Evolutionary conservation across 2,329 filamentous ascomycete species (phyloP).

Genomic region (Neopestalotiopsis rosae): DNA sequence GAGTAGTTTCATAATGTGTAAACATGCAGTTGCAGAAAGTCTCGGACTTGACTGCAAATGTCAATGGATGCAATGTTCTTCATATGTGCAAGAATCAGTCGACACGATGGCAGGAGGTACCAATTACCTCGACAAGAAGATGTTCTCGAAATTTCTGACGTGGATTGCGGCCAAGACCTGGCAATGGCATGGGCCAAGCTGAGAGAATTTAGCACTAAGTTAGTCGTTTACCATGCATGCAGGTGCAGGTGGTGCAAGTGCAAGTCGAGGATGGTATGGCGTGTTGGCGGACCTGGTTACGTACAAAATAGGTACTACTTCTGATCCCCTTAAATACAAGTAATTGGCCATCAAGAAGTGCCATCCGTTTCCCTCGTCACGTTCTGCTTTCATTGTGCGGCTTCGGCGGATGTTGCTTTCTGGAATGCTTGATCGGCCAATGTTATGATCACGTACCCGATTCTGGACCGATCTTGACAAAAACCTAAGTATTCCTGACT

Average conservation of each 20-base stretch:
- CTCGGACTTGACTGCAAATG: not conserved
- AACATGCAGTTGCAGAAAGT: not conserved
- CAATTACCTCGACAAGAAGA: not conserved
- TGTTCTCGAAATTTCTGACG: not conserved
- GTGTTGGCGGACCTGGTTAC: not conserved
- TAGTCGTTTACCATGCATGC: not conserved
- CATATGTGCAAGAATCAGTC: not conserved
- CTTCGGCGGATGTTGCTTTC: not conserved
- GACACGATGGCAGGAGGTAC: not conserved
- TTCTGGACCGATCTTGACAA: not conserved
- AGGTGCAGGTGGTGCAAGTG: not conserved
- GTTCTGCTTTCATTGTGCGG: not conserved
- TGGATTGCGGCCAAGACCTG: not conserved
- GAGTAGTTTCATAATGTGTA: not conserved
- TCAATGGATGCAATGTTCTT: not conserved
- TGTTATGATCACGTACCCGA: not conserved
- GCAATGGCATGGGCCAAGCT: not conserved
- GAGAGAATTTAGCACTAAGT: not conserved
- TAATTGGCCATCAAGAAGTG: not conserved
- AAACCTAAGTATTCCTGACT: not conserved
- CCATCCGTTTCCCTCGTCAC: not conserved
- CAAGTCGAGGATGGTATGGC: no score
- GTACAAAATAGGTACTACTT: not conserved
- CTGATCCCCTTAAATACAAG: not conserved
- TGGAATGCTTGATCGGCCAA: not conserved